phyloP scores from a whole-genome alignment of 1,284 basidiomycete genomes.

The Puccinia coronata region DNA sequence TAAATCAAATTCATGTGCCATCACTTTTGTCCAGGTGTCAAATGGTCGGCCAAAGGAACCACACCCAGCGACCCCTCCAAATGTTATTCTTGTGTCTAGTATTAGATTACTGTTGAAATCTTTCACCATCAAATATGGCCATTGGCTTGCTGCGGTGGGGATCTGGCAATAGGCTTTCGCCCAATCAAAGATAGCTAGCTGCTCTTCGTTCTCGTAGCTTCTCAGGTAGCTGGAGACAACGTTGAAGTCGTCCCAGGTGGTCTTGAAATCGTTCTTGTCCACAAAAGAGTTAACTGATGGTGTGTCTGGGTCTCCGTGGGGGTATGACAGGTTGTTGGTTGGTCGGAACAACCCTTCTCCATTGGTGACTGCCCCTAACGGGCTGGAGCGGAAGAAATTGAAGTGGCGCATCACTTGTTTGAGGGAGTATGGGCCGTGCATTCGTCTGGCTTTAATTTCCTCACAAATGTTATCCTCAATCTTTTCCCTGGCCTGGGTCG shows the following conservation, averaged over 20 bases:
- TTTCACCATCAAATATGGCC: not conserved
- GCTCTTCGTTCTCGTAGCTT: not conserved
- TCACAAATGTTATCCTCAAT: too few species aligned
- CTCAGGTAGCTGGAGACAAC: not conserved
- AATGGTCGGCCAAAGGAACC: not conserved
- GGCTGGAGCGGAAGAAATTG: too few species aligned
- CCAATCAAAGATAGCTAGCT: not conserved
- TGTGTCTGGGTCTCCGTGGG: not conserved
- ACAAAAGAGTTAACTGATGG: slow-evolving; percentile 5
- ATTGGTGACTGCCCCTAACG: too few species aligned
- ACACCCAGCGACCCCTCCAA: not conserved
- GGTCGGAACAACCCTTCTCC: too few species aligned
- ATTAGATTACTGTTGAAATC: not conserved
- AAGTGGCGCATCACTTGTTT: too few species aligned
- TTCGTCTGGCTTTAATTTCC: too few species aligned
- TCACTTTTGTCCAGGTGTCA: not conserved
- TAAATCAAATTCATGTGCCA: not conserved
- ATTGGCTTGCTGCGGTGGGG: not conserved
- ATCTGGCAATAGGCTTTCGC: too few species aligned
- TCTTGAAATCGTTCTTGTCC: not conserved
- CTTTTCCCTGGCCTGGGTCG: too few species aligned
- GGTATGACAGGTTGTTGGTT: not conserved
- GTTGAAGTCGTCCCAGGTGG: not conserved
- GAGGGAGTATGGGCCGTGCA: too few species aligned
- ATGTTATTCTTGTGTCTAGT: not conserved